Conservation (phyloP, 768 basidiomycete species). For the Cubamyces sp. region DNA sequence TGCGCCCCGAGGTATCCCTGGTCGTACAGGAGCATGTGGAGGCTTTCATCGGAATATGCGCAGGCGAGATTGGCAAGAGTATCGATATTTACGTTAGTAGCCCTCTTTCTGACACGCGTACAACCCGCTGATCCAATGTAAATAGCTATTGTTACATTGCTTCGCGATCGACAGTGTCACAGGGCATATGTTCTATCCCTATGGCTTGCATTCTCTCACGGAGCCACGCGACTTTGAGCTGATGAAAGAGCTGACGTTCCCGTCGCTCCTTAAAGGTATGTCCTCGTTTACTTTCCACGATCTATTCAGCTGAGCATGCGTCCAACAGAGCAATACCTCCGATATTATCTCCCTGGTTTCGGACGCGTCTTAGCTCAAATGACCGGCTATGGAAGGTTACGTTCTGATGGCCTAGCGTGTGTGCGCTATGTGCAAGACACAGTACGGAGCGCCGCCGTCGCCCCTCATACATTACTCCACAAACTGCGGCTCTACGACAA, state of each 20-base stretch:
- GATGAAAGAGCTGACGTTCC: constrained; percentile 27
- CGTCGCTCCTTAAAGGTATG: constrained; percentile 12
- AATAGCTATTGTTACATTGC: constrained; percentile 25
- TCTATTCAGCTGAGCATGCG: neutral
- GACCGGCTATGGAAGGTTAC: neutral
- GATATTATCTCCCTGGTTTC: constrained; percentile 21
- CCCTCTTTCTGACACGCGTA: neutral
- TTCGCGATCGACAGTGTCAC: constrained; percentile 28
- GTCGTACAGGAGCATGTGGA: constrained; percentile 24
- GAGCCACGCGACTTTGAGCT: constrained; percentile 15
- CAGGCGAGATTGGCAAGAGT: constrained; percentile 13
- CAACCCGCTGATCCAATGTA: neutral
- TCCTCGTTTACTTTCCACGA: neutral
- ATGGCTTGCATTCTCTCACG: constrained; percentile 18
- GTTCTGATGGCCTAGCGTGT: constrained; percentile 3
- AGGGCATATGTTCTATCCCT: constrained; percentile 27
- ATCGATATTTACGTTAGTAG: constrained; percentile 26
- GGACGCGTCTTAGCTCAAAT: neutral
- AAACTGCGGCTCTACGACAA: constrained; percentile 21
- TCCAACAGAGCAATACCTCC: constrained; percentile 17
- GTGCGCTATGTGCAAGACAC: constrained; percentile 20
- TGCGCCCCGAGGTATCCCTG: constrained; percentile 22
- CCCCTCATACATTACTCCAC: constrained; percentile 25
- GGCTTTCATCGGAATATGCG: constrained; percentile 20
- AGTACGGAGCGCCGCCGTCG: constrained; percentile 15